Conservation (phyloP, 441 rosid species). For the Brassica balearica region DNA sequence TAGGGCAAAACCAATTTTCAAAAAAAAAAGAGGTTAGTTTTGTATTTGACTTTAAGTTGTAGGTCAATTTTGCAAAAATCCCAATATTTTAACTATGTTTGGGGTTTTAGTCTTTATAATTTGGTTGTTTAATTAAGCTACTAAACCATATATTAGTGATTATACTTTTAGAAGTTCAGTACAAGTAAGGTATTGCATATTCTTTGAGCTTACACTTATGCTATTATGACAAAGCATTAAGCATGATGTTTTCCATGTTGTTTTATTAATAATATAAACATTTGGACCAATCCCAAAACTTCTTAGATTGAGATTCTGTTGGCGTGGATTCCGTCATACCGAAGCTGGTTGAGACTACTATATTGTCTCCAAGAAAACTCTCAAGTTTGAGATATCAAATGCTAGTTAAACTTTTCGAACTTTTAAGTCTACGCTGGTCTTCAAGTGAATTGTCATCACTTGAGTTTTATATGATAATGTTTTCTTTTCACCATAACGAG, state of each 20-base stretch:
- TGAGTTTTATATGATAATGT: neutral
- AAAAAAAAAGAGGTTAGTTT: too few relatives aligned
- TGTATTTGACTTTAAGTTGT: too few relatives aligned
- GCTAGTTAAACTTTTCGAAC: neutral
- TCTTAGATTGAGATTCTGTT: constrained; percentile 13
- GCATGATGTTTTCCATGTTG: neutral
- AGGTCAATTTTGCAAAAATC: too few relatives aligned
- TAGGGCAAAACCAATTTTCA: too few relatives aligned
- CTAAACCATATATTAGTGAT: neutral
- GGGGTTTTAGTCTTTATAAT: neutral
- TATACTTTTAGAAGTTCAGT: neutral
- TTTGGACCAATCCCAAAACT: constrained; percentile 16
- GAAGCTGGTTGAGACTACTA: constrained; percentile 8
- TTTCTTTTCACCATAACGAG: neutral
- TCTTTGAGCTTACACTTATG: constrained; percentile 22
- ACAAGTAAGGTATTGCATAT: constrained; percentile 2
- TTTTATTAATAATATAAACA: too few relatives aligned
- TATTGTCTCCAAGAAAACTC: constrained; percentile 4
- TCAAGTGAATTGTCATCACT: too few relatives aligned
- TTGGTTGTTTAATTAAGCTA: neutral
- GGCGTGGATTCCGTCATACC: neutral
- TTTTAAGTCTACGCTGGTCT: too few relatives aligned
- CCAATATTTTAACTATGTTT: neutral
- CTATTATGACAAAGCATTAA: constrained; percentile 26
- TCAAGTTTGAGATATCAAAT: neutral